These are phyloP conservation scores for Penicillium vulpinum DNA, from an alignment of 2,329 filamentous ascomycete species.

Conservation along the genomic window DNA sequence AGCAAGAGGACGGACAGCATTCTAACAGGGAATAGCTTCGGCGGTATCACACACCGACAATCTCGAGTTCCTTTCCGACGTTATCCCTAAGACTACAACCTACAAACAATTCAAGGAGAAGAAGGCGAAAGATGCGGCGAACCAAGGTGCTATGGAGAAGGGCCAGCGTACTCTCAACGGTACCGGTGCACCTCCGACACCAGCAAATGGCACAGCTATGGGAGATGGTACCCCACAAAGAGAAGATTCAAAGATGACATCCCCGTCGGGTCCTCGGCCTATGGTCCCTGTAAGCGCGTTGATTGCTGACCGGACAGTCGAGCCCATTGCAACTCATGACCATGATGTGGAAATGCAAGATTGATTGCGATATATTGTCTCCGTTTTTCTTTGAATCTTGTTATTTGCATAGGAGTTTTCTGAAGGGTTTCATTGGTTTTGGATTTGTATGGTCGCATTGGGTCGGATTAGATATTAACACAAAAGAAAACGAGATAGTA, in stretches of 20 bases:
- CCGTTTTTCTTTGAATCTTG: slow-evolving; percentile 12
- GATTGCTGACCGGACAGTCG: slow-evolving; percentile 55
- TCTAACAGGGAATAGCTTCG: slow-evolving; percentile 58
- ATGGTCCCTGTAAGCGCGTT: slow-evolving; percentile 54
- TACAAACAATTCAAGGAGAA: slow-evolving; percentile 76
- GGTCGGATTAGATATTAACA: slow-evolving; percentile 9
- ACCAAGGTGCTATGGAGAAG: slow-evolving; percentile 36
- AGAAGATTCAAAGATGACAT: slow-evolving; percentile 22
- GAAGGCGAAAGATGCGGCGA: slow-evolving; percentile 41
- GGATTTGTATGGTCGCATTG: slow-evolving; percentile 18
- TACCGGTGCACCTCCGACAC: slow-evolving; percentile 14
- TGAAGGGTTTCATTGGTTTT: slow-evolving; percentile 11
- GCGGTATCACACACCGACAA: slow-evolving; percentile 88
- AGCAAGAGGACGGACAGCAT: not conserved
- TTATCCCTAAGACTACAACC: slow-evolving; percentile 81
- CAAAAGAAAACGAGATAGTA: slow-evolving; percentile 2
- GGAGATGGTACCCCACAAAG: slow-evolving; percentile 16
- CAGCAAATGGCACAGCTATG: slow-evolving; percentile 26
- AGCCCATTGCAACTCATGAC: slow-evolving; percentile 44
- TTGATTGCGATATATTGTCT: slow-evolving; percentile 1
- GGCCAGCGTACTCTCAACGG: slow-evolving; percentile 42
- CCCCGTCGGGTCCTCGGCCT: slow-evolving; percentile 34
- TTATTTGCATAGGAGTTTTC: slow-evolving; percentile 25
- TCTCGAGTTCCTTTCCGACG: slow-evolving; percentile 89
- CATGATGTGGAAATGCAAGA: slow-evolving; percentile 61